Percentiles rank a stretch among this genome's conserved stretches.
These are phyloP conservation scores for Arctium minus DNA, from an alignment of 129 eudicot species.

Conservation along the genomic window DNA sequence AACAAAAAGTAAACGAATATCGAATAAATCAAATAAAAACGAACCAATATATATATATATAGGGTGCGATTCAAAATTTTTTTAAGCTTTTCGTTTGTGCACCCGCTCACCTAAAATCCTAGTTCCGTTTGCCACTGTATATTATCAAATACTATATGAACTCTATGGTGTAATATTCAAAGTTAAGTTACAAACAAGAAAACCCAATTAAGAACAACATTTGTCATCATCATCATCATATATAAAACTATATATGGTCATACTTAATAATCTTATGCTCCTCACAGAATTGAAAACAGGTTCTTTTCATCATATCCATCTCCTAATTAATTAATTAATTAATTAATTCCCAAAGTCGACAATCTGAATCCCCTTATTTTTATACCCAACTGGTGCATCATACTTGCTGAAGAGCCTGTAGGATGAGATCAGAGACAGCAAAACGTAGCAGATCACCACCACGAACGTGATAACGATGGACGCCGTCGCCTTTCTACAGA, in stretches of 20 bases:
- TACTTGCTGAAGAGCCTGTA: constrained; percentile 84
- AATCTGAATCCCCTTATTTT: constrained; percentile 50
- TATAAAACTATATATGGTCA: not conserved
- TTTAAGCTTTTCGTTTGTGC: too few relatives aligned
- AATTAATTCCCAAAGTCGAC: constrained; percentile 38
- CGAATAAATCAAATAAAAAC: too few relatives aligned
- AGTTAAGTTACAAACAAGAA: constrained; percentile 6
- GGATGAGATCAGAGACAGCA: constrained; percentile 70
- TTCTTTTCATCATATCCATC: too few relatives aligned
- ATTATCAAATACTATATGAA: too few relatives aligned
- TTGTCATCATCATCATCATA: not conserved
- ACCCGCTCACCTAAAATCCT: too few relatives aligned
- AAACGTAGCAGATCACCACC: constrained; percentile 64
- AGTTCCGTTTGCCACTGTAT: too few relatives aligned
- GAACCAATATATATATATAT: too few relatives aligned
- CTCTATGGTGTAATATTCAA: constrained; percentile 8
- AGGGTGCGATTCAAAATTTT: too few relatives aligned
- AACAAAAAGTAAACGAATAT: not conserved
- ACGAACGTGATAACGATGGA: constrained; percentile 60
- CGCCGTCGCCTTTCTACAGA: constrained; percentile 68
- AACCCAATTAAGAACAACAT: constrained; percentile 6
- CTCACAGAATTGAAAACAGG: not conserved
- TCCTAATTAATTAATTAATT: not conserved
- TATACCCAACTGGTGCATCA: constrained; percentile 62
- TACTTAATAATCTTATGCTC: not conserved